Evolutionary conservation across 495 filamentous ascomycete species (phyloP), one percentile per base, ranked within the genome.

Genomic region (Hypoxylon cercidicola): DNA sequence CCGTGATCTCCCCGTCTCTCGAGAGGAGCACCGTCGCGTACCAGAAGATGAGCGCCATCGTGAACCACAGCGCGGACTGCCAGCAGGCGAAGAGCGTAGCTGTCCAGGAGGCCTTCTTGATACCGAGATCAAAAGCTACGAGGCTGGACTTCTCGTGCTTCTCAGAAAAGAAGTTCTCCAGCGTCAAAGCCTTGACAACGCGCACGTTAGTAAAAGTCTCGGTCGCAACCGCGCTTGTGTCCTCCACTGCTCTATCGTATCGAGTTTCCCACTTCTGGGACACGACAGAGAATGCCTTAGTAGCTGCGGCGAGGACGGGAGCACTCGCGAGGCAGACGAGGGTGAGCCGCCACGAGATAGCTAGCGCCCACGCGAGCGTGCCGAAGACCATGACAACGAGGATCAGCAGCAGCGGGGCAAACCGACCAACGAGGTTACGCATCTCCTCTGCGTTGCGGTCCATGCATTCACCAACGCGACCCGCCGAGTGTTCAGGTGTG

Each of bases 361-460:
- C 64, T 47, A 97, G 67, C 45, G 90, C 88, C 93, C 92, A 97
- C 4, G 84, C 64, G 6, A 96, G 58, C 0, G 92, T 84, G 15
- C 89, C 84, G 1, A 77, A 34, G 13, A 89, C 83, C 81, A 95
- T 92, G 9, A 83, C 52, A 4, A 79, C 68, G 4, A 88, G 85
- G 4, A 90, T 84, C 12, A 93, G 82, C 0, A 89, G 71, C 40
- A 88, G 85, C 3, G 87, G 89, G 5, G 87, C 85, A 69, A 96
- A 97, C 39, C 90, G 85, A 9, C 91, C 89, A 1, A 97, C 77
- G 0, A 98, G 72, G 59, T 92, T 91, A 3, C 89, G 83, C 84
- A 93, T 93, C 68, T 97, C 91, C 74, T 98, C 95, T 1, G 88
- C 91, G 68, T 94, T 89, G 47, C 91, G 84, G 66, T 95, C 91